phyloP scores from a whole-genome alignment of 169 alveolate genomes.

The Eimeria falciformis region DNA sequence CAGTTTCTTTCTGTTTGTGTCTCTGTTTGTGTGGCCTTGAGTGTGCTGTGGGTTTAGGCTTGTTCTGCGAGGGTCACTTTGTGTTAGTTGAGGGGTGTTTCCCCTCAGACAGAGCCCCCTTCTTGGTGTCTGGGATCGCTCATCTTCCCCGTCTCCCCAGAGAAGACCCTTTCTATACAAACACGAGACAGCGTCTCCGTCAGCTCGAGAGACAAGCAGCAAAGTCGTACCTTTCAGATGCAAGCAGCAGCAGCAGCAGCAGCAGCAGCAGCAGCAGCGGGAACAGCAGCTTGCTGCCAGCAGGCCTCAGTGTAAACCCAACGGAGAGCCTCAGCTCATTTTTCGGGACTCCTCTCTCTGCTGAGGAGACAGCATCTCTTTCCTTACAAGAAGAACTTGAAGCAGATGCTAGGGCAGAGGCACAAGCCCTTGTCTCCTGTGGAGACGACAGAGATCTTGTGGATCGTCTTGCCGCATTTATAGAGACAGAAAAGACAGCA shows the following conservation, averaged over 20 bases:
- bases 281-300: not conserved
- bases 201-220: not conserved
- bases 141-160: not conserved
- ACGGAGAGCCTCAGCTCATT: not conserved
- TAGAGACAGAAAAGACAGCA: too few species aligned
- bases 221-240: not conserved
- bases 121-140: not conserved
- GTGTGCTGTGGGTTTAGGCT: constrained; percentile 7
- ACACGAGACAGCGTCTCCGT: not conserved
- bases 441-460: not conserved
- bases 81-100: constrained; percentile 4
- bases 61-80: constrained; percentile 11
- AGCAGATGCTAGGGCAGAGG: not conserved
- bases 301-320: not conserved
- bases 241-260: not conserved
- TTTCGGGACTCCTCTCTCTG: not conserved
- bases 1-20: not conserved
- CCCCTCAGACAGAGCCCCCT: not conserved
- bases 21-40: not conserved
- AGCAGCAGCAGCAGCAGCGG: constrained; percentile 10
- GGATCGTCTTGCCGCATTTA: not conserved
- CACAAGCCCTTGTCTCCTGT: not conserved
- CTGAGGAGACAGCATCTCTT: not conserved
- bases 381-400: not conserved
- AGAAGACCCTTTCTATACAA: not conserved